These are phyloP conservation scores for Coemansia sp. DNA, from an alignment of 371 early-diverging fungal genomes.

Conservation along the genomic window DNA sequence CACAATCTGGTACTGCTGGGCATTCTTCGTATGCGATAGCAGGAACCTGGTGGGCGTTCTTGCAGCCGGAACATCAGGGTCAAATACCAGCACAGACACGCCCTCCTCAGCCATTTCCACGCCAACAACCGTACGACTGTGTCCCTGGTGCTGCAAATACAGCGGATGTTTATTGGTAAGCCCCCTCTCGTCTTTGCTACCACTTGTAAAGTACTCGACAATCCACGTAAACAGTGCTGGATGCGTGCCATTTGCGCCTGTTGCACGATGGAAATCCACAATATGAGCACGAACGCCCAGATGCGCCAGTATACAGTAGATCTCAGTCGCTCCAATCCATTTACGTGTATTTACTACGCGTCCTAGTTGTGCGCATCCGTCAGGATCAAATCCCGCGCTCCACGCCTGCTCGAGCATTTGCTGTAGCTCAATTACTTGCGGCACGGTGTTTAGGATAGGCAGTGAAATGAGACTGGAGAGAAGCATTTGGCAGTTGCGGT, in stretches of 20 bases:
- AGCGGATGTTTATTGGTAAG: slow-evolving; percentile 64
- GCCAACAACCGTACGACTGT: slow-evolving; percentile 69
- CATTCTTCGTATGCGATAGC: slow-evolving; percentile 12
- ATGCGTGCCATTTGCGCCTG: slow-evolving; percentile 60
- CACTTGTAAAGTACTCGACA: slow-evolving; percentile 21
- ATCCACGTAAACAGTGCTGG: slow-evolving; percentile 59
- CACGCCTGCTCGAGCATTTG: slow-evolving; percentile 67
- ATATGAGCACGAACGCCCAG: slow-evolving; percentile 62
- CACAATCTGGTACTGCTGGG: slow-evolving; percentile 32
- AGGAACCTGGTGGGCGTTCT: neutral
- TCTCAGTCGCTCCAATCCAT: slow-evolving; percentile 82
- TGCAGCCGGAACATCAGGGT: slow-evolving; percentile 52
- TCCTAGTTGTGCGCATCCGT: slow-evolving; percentile 64
- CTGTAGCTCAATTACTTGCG: slow-evolving; percentile 55
- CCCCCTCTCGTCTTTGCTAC: slow-evolving; percentile 4
- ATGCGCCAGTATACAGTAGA: slow-evolving; percentile 62
- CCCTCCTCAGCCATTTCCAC: slow-evolving; percentile 58
- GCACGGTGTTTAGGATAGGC: too few species aligned
- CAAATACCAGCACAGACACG: slow-evolving; percentile 64
- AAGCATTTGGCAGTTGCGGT: slow-evolving; percentile 72
- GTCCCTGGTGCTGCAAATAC: slow-evolving; percentile 76
- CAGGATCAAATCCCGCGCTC: slow-evolving; percentile 56
- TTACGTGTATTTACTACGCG: slow-evolving; percentile 63
- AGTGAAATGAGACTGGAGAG: slow-evolving; percentile 56
- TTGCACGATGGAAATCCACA: slow-evolving; percentile 68